A percentile compares a stretch with the other conserved stretches of the same genome.
Conservation (phyloP, 768 basidiomycete species). For the Hypholoma sublateritium region DNA sequence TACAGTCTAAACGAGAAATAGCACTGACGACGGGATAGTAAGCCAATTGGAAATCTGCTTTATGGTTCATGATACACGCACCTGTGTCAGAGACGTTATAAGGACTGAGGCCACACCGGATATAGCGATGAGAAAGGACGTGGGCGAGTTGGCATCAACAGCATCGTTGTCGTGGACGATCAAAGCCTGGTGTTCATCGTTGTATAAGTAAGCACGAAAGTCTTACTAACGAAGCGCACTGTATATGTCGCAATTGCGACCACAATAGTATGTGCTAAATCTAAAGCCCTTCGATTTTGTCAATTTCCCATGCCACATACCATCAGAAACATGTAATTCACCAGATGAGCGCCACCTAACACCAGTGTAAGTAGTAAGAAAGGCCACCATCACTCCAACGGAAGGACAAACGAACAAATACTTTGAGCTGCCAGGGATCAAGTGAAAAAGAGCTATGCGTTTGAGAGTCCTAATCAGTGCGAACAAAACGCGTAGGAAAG, state of each 20-base stretch:
- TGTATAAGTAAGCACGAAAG: neutral
- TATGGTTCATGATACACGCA: neutral
- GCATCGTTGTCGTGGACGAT: conserved; percentile 6
- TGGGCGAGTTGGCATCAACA: neutral
- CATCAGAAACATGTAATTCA: neutral
- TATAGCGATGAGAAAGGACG: conserved; percentile 1
- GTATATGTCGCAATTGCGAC: neutral
- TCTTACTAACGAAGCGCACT: neutral
- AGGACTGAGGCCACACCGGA: conserved; percentile 8
- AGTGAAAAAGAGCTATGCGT: neutral
- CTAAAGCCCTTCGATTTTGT: neutral
- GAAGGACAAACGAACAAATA: conserved; percentile 3
- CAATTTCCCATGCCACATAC: neutral
- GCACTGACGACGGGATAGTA: neutral
- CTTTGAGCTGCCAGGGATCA: conserved; percentile 6
- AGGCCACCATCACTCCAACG: no score
- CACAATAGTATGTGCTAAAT: neutral
- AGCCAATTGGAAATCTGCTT: neutral
- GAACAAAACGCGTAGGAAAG: no score
- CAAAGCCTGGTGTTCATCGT: conserved; percentile 3
- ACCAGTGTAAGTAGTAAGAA: neutral
- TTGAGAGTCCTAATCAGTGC: neutral
- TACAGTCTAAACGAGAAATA: conserved; percentile 14
- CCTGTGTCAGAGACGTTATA: conserved; percentile 12
- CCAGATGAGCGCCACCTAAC: conserved; percentile 11